Evolutionary conservation across 2,329 filamentous ascomycete species (phyloP), one percentile per base, ranked within the genome.

Genomic region (Aspergillus amoenus): DNA sequence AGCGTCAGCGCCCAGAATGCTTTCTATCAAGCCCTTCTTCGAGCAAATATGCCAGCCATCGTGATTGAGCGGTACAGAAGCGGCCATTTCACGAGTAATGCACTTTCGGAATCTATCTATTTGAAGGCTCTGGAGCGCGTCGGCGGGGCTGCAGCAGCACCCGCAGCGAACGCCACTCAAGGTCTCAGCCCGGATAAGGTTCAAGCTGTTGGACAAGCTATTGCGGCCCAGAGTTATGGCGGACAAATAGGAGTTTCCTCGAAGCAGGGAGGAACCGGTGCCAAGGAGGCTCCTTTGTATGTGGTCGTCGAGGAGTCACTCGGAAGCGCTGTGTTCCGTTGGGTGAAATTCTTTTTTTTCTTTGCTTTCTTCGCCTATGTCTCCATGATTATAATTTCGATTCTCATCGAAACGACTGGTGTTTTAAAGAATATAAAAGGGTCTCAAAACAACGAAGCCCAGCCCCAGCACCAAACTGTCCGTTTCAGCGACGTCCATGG

Each of bases 401-500:
- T 97, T 66, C 74, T 93, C 52, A 85, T 97, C 61, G 94, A 99
- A 73, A 86, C 86, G 32, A 84, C 92, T 52, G 90, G 90, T 61
- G 80, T 89, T 9, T 78, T 96, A 65, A 92, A 91, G 75, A 93
- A 91, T 59, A 87, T 92, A 9, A 86, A 88, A 12, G 87, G 86
- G 52, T 75, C 82, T 2, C 84, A 88, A 56, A 87, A 87, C 65
- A 90, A 89, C 59, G 92, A 99, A 76, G 92, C 93, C 60, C 93
- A 95, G 73, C 88, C 94, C 7, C 91, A 97, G 74, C 88, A 93
- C 66, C 94, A 99, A 73, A 97, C 85, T 57, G 92, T 92, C 18
- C 87, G 90, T 46, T 99, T 99, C 78, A 84, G 83, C 57, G 94
- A 99, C 72, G 94, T 99, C 6, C 94, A 99, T 71, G 94, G 94